A percentile compares a stretch with the other conserved stretches of the same genome.
Evolutionary conservation across 768 basidiomycete genomes (phyloP).

Genomic region (Candolleomyces efflorescens): DNA sequence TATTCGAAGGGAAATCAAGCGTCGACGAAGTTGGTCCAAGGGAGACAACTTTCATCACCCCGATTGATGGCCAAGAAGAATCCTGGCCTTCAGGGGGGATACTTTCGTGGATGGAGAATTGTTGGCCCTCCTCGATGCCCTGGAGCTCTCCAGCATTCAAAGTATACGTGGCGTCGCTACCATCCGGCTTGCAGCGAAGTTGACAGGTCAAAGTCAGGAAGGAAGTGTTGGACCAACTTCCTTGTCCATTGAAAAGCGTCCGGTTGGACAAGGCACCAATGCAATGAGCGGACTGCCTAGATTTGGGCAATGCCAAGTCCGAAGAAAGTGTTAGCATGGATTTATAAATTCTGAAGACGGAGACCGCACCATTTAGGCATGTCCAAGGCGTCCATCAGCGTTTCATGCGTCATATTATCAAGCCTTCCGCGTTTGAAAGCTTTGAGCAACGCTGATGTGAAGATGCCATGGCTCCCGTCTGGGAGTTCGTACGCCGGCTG

Average conservation of each 20-base stretch:
- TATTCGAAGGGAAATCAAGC: constrained; percentile 5
- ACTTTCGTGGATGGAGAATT: constrained; percentile 18
- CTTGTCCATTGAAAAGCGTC: constrained; percentile 26
- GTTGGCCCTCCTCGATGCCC: constrained; percentile 23
- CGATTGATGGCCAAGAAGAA: constrained; percentile 18
- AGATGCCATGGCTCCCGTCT: constrained; percentile 21
- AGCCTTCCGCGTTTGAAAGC: constrained; percentile 17
- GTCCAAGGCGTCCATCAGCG: constrained; percentile 26
- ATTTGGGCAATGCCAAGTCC: too few relatives aligned
- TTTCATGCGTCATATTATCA: constrained; percentile 24
- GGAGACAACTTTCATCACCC: constrained; percentile 15
- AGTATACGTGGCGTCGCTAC: too few relatives aligned
- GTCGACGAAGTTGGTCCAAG: constrained; percentile 19
- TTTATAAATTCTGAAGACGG: too few relatives aligned
- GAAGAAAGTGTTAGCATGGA: too few relatives aligned
- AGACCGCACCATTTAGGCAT: constrained; percentile 22
- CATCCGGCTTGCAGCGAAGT: neutral
- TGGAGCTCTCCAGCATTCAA: constrained; percentile 27
- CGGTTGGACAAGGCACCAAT: constrained; percentile 26
- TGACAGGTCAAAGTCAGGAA: constrained; percentile 20
- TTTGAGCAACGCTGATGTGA: constrained; percentile 21
- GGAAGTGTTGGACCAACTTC: constrained; percentile 20
- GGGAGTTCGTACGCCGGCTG: constrained; percentile 26
- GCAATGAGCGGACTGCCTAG: constrained; percentile 31
- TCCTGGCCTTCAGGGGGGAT: constrained; percentile 16